Evolutionary conservation across 805 yeast species (phyloP).

Genomic region (Wickerhamomyces hampshirensis): DNA sequence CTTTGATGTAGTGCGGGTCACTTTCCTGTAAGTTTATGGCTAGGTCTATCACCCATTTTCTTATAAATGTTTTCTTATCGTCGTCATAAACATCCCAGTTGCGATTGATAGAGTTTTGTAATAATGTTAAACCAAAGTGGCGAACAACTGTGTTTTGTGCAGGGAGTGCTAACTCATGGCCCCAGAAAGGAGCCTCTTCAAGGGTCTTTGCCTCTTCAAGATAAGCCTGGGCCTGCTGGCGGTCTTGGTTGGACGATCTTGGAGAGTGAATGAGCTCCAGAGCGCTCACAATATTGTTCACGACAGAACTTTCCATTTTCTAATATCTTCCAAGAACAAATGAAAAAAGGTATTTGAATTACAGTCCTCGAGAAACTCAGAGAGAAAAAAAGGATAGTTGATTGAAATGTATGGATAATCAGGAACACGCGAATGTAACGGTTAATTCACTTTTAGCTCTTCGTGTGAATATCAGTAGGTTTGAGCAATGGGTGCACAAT

Average conservation of each 20-base stretch:
- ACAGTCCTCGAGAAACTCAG: not conserved
- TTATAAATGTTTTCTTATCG: conserved; percentile 59
- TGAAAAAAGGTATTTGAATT: not conserved
- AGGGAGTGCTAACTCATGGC: conserved; percentile 73
- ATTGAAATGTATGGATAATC: not conserved
- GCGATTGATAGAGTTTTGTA: conserved; percentile 64
- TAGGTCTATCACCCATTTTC: conserved; percentile 82
- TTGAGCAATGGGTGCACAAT: too few relatives aligned
- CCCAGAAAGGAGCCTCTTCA: conserved; percentile 89
- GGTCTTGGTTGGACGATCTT: conserved; percentile 50
- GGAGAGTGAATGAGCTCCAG: conserved; percentile 70
- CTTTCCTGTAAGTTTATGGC: conserved; percentile 49
- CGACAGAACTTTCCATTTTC: conserved; percentile 60
- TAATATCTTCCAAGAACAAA: too few relatives aligned
- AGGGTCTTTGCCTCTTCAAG: conserved; percentile 71
- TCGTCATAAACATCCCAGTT: conserved; percentile 51
- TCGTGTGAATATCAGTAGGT: too few relatives aligned
- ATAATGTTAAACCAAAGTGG: conserved; percentile 82
- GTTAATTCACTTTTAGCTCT: too few relatives aligned
- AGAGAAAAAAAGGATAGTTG: not conserved
- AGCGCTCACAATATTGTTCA: conserved; percentile 71
- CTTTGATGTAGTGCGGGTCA: conserved; percentile 89
- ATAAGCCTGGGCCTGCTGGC: conserved; percentile 57
- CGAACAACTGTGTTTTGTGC: conserved; percentile 68
- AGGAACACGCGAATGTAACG: too few relatives aligned